Evolutionary conservation across 2,329 filamentous ascomycete genomes (phyloP).

Genomic region (Sporothrix inflata): DNA sequence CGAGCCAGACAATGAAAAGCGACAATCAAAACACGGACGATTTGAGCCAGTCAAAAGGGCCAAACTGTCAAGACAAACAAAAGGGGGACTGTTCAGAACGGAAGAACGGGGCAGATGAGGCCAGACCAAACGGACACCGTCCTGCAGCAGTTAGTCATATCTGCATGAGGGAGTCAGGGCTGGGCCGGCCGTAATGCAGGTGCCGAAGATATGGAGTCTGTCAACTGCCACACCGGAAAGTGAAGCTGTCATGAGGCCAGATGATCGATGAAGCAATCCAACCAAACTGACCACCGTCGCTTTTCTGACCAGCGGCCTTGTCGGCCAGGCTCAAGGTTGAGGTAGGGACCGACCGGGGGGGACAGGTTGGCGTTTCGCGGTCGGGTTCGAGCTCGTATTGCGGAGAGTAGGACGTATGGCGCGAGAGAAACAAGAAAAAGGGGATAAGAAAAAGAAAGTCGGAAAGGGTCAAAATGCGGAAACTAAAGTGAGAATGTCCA

Average conservation of each 20-base stretch:
- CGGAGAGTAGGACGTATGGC: slow-evolving; percentile 7
- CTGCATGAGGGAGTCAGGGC: slow-evolving; percentile 18
- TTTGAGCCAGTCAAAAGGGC: neutral
- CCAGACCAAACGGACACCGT: slow-evolving; percentile 2
- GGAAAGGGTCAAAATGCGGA: neutral
- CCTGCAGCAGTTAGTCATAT: slow-evolving; percentile 8
- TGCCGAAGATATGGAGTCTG: neutral
- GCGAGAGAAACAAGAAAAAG: neutral
- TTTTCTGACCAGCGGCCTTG: neutral
- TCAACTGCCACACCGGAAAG: too few relatives aligned
- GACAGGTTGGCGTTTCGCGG: neutral
- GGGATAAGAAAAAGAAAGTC: neutral
- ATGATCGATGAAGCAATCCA: neutral
- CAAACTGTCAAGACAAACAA: neutral
- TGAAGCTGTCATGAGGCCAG: neutral
- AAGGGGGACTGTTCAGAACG: neutral
- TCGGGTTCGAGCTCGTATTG: slow-evolving; percentile 2
- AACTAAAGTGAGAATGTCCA: neutral
- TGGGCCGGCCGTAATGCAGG: slow-evolving; percentile 3
- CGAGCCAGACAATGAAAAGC: neutral
- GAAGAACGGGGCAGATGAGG: neutral
- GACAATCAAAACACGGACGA: neutral
- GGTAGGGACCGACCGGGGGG: neutral
- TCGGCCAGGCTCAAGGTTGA: neutral
- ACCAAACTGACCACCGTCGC: neutral